phyloP scores from a whole-genome alignment of 1,284 basidiomycete genomes.

The Cutaneotrichosporon sp. region DNA sequence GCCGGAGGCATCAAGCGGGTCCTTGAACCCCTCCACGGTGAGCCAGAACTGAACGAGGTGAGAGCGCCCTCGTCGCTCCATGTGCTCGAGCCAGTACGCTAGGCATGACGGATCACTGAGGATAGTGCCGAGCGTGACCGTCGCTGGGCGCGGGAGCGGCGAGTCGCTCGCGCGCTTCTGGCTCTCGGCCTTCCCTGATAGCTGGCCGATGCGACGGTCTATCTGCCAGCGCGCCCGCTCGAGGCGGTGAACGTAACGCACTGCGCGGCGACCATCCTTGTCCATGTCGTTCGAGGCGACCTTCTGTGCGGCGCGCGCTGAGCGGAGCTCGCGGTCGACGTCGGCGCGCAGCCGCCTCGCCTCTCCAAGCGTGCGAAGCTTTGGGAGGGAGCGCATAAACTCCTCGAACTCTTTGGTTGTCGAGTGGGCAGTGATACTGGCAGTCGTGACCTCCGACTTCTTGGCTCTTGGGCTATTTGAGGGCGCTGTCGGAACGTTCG shows the following conservation, averaged over 20 bases:
- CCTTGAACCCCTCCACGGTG: slow-evolving; percentile 94
- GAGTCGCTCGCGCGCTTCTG: neutral
- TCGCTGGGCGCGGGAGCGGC: neutral
- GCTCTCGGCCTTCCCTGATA: slow-evolving; percentile 60
- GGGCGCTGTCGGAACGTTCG: slow-evolving; percentile 36
- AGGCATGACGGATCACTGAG: slow-evolving; percentile 84
- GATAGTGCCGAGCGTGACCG: slow-evolving; percentile 59
- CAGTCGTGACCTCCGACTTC: slow-evolving; percentile 1
- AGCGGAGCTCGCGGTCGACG: slow-evolving; percentile 79
- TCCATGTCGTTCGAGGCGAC: slow-evolving; percentile 16
- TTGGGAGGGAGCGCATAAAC: slow-evolving; percentile 79
- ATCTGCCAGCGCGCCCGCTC: slow-evolving; percentile 83
- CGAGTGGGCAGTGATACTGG: slow-evolving; percentile 37
- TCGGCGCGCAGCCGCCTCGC: slow-evolving; percentile 88
- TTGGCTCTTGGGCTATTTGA: neutral
- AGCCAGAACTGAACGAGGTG: slow-evolving; percentile 95
- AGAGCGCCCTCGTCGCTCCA: slow-evolving; percentile 84
- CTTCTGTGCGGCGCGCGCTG: slow-evolving; percentile 61
- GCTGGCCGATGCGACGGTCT: slow-evolving; percentile 76
- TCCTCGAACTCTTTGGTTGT: slow-evolving; percentile 76
- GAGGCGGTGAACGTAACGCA: slow-evolving; percentile 82
- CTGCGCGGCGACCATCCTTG: slow-evolving; percentile 36
- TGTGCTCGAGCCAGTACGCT: slow-evolving; percentile 96
- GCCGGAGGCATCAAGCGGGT: slow-evolving; percentile 82
- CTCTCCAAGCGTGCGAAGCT: slow-evolving; percentile 78